Base-by-base conservation (phyloP, 257 asterid genomes). In the Solanum piurae region DNA sequence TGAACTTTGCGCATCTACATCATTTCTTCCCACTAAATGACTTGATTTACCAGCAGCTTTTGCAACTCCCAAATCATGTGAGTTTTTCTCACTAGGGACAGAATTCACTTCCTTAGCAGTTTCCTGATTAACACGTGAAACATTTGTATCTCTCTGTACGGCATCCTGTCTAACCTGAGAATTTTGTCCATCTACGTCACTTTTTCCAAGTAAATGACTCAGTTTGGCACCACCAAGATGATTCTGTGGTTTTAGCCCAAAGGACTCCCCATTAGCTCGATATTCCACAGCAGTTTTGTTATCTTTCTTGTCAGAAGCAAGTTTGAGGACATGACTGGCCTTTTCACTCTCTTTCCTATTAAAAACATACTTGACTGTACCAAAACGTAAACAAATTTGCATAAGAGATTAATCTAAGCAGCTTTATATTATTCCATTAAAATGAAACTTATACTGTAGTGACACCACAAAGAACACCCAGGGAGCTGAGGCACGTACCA, bases 281-380 rank as follows among this genome's bases (percentile, higher is more conserved):
- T 49, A 77, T 58, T 55, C 91, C 88, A 88, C 74, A 40, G 77
- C 83, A 80, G 68, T 83, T 85, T 84, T 52, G 87, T 86, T 90
- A 83, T 80, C 89, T 79, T 88, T 90, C 86, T 73, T 68, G 72
- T 71, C 83, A 12, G 87, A 76, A 88, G 73, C 90, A 87, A 79
- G 89, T 84, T 88, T 88, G 76, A 89, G 87, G 90, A 88, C 82
- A 86, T 73, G 89, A 86, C 72, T 85, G 60, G 71, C 64, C 83
- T 52, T 83, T 82, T 49, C 88, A 87, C 86, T 89, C 89, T 88
- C 90, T 87, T 83, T 90, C 93, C 90, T 86, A 92, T 96, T 96
- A 93, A 96, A 92, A 74, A 95, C 93, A 91, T 87, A 95, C 80
- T 92, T 86, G 23, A 94, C 99, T 96, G 99, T 86, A 89, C 84